phyloP scores from a whole-genome alignment of 345 rosid genomes.

The Alliaria petiolata region DNA sequence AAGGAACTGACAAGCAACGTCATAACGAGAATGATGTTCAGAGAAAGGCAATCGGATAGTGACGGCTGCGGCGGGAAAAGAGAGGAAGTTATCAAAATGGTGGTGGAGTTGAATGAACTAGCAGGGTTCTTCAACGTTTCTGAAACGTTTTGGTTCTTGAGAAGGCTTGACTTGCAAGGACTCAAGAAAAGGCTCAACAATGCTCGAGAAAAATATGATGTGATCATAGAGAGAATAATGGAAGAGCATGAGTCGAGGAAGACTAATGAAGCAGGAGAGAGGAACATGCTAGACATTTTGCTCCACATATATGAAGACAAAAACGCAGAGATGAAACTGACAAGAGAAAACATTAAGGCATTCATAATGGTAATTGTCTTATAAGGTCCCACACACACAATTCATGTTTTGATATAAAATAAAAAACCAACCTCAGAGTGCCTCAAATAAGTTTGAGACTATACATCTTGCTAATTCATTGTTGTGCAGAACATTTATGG shows the following conservation, averaged over 20 bases:
- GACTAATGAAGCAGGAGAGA: constrained; percentile 19
- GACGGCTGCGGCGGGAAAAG: constrained; percentile 30
- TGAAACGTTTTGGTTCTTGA: constrained; percentile 69
- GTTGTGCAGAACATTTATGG: constrained; percentile 53
- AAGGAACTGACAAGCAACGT: constrained; percentile 56
- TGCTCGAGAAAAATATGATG: constrained; percentile 53
- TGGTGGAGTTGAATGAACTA: constrained; percentile 54
- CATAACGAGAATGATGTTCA: constrained; percentile 58
- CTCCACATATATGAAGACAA: constrained; percentile 65
- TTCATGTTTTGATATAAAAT: background rate
- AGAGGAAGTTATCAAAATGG: constrained; percentile 48
- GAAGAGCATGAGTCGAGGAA: constrained; percentile 47
- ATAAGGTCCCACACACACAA: too few species aligned
- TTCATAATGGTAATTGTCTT: constrained; percentile 55
- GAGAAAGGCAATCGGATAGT: constrained; percentile 40
- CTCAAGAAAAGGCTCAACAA: constrained; percentile 52
- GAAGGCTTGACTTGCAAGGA: constrained; percentile 62
- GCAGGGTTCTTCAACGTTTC: constrained; percentile 54
- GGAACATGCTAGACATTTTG: constrained; percentile 59
- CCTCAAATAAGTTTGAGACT: background rate
- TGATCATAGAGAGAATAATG: constrained; percentile 63
- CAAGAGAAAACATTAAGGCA: constrained; percentile 69
- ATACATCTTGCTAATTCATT: background rate
- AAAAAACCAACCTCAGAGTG: too few species aligned
- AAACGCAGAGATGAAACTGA: constrained; percentile 51